These are phyloP conservation scores for Microbotryum silenes-acaulis DNA, from an alignment of 1,284 basidiomycete genomes.

Conservation along the genomic window DNA sequence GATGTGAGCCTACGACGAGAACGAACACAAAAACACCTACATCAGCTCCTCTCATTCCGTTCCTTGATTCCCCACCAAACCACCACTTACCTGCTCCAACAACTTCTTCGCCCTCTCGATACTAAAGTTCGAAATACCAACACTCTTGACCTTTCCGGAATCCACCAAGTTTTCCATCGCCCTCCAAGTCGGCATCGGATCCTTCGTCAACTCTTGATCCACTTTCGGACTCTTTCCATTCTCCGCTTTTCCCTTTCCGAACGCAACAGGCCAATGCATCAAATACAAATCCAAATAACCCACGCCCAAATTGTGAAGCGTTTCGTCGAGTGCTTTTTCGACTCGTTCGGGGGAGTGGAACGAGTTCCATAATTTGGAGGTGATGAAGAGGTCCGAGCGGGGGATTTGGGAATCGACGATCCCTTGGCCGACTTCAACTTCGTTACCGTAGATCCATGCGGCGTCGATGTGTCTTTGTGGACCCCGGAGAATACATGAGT, in stretches of 20 bases:
- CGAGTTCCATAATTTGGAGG: slow-evolving; percentile 60
- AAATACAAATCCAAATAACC: slow-evolving; percentile 74
- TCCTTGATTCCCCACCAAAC: too few relatives aligned
- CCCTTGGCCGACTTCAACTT: slow-evolving; percentile 77
- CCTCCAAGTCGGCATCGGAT: slow-evolving; percentile 60
- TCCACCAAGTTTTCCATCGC: slow-evolving; percentile 52
- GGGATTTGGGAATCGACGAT: slow-evolving; percentile 56
- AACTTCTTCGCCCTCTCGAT: slow-evolving; percentile 62
- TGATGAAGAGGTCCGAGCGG: slow-evolving; percentile 61
- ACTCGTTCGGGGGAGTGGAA: slow-evolving; percentile 50
- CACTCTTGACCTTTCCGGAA: slow-evolving; percentile 51
- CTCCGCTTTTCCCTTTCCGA: slow-evolving; percentile 35
- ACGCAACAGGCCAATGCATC: slow-evolving; percentile 52
- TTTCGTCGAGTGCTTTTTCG: slow-evolving; percentile 62
- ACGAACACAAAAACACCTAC: too few relatives aligned
- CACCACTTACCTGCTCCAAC: slow-evolving; percentile 51
- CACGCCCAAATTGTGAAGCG: slow-evolving; percentile 60
- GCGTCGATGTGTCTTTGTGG: slow-evolving; percentile 59
- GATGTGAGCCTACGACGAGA: slow-evolving; percentile 38
- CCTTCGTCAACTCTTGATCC: slow-evolving; percentile 57
- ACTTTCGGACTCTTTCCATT: slow-evolving; percentile 46
- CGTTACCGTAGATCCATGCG: slow-evolving; percentile 68
- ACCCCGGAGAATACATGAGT: not conserved
- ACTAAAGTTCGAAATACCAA: slow-evolving; percentile 61
- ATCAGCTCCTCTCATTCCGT: not conserved